These are phyloP conservation scores for Trichothecium sympodiale DNA, from an alignment of 2,329 filamentous ascomycete species.

Conservation along the genomic window DNA sequence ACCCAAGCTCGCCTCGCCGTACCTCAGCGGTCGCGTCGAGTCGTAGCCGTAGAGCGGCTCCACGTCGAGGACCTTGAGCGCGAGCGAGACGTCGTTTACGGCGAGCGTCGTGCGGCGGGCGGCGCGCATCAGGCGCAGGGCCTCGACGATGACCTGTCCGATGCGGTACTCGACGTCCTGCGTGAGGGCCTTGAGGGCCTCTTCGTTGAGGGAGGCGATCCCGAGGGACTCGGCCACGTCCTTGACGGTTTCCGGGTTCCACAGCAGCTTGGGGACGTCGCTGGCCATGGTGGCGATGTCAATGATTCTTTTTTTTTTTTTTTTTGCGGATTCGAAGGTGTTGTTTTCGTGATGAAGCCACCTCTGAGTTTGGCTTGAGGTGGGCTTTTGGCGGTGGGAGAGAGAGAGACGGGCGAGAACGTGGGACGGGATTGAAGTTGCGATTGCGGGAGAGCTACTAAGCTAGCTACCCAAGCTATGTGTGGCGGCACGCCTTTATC, in stretches of 20 bases:
- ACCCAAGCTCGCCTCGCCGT: slow-evolving; percentile 87
- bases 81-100: slow-evolving; percentile 81
- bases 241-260: slow-evolving; percentile 92
- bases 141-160: slow-evolving; percentile 85
- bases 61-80: slow-evolving; percentile 76
- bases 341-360: neutral
- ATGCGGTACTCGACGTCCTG: slow-evolving; percentile 95
- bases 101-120: slow-evolving; percentile 76
- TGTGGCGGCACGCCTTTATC: too few species aligned
- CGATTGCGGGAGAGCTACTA: too few species aligned
- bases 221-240: slow-evolving; percentile 96
- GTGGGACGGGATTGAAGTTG: too few species aligned
- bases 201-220: slow-evolving; percentile 68
- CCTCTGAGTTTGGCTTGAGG: too few species aligned
- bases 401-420: too few species aligned
- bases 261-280: slow-evolving; percentile 48
- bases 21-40: slow-evolving; percentile 75
- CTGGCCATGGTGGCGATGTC: slow-evolving; percentile 24
- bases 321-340: too few species aligned
- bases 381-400: too few species aligned
- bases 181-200: slow-evolving; percentile 76
- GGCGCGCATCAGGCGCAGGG: slow-evolving; percentile 92
- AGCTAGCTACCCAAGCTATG: too few species aligned
- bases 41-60: slow-evolving; percentile 97
- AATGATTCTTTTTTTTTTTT: too few species aligned